These are phyloP conservation scores for Colletotrichum sp. DNA, from an alignment of 2,329 filamentous ascomycete genomes.

Conservation along the genomic window DNA sequence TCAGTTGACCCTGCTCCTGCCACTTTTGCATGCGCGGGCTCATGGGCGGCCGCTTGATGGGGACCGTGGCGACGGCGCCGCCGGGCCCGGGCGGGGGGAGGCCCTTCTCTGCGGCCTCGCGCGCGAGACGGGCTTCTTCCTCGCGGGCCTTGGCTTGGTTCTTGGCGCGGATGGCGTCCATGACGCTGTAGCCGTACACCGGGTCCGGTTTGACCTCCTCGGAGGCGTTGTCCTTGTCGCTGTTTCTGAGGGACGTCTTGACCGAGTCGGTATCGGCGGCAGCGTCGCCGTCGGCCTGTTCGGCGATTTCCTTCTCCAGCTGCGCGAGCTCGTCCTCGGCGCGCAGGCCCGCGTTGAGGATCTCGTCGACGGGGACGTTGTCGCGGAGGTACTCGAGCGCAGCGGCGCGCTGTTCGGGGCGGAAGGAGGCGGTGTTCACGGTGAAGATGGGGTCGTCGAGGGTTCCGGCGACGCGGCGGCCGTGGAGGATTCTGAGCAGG, in stretches of 20 bases:
- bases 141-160: conserved; percentile 56
- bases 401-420: conserved; percentile 42
- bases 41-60: conserved; percentile 43
- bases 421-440: conserved; percentile 51
- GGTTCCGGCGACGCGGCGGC: conserved; percentile 67
- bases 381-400: conserved; percentile 62
- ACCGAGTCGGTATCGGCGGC: conserved; percentile 13
- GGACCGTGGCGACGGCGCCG: conserved; percentile 46
- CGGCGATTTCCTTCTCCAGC: conserved; percentile 46
- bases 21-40: conserved; percentile 46
- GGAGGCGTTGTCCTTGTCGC: conserved; percentile 26
- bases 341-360: conserved; percentile 63
- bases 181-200: conserved; percentile 62
- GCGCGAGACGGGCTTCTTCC: conserved; percentile 48
- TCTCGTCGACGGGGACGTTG: conserved; percentile 62
- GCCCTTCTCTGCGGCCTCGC: conserved; percentile 30
- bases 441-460: conserved; percentile 62
- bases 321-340: conserved; percentile 66
- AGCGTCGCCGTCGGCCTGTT: conserved; percentile 21
- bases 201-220: conserved; percentile 41
- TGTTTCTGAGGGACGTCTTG: background rate
- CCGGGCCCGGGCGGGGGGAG: conserved; percentile 42
- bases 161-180: conserved; percentile 62
- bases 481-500: conserved; percentile 64
- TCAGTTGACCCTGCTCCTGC: conserved; percentile 42